A percentile compares a stretch with the other conserved stretches of the same genome.
These are phyloP conservation scores for Exophiala phaeomuriformis DNA, from an alignment of 2,329 filamentous ascomycete species.

Conservation along the genomic window DNA sequence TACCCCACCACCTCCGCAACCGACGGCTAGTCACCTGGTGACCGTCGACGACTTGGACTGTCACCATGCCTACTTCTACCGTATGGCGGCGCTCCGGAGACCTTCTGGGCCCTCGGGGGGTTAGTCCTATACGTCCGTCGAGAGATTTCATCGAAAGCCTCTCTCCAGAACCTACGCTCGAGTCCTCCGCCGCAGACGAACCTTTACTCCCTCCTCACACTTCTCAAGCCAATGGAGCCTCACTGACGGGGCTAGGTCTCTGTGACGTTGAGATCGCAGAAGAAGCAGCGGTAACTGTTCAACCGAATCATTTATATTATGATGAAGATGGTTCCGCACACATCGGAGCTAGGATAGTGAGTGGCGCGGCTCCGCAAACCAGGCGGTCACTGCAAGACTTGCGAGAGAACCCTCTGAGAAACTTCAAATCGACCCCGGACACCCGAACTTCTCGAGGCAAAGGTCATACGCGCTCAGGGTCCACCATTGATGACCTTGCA, in stretches of 20 bases:
- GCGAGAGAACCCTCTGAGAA: neutral
- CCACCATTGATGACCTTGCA: conserved; percentile 44
- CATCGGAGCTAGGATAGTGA: conserved; percentile 16
- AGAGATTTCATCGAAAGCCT: conserved; percentile 23
- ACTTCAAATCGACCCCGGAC: conserved; percentile 4
- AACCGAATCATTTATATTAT: conserved; percentile 23
- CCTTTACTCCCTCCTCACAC: conserved; percentile 1
- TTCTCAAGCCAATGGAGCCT: conserved; percentile 8
- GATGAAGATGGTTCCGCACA: conserved; percentile 24
- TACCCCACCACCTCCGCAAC: conserved; percentile 24
- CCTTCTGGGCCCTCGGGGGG: conserved; percentile 8
- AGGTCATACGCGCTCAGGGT: conserved; percentile 40
- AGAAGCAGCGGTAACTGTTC: conserved; percentile 3
- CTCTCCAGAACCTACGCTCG: conserved; percentile 22
- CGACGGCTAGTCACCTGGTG: conserved; percentile 4
- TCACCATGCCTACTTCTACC: conserved; percentile 25
- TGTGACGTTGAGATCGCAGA: conserved; percentile 11
- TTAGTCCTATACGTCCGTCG: conserved; percentile 20
- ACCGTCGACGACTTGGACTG: conserved; percentile 1
- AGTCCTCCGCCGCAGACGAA: conserved; percentile 4
- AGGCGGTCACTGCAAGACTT: conserved; percentile 2
- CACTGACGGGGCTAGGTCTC: conserved; percentile 20
- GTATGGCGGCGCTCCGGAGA: conserved; percentile 21
- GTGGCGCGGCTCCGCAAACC: conserved; percentile 8
- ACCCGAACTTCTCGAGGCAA: conserved; percentile 3